These are phyloP conservation scores for Phytopythium aichiense DNA, from an alignment of 352 stramenopile species.

Conservation along the genomic window DNA sequence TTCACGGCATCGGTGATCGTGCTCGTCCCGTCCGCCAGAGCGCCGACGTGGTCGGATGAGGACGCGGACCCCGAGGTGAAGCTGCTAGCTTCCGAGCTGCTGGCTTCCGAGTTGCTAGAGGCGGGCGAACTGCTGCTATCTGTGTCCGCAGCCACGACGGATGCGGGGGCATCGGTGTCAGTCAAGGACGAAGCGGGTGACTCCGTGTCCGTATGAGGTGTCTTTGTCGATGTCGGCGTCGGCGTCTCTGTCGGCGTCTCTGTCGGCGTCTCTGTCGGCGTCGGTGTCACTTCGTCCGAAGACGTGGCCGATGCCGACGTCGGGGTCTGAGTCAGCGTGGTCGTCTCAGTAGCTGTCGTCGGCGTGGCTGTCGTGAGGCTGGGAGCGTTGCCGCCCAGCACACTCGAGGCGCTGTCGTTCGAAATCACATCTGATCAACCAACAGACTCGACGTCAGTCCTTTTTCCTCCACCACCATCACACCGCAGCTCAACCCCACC, in stretches of 20 bases:
- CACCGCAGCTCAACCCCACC: neutral
- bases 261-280: neutral
- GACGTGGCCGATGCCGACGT: neutral
- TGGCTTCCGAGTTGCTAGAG: neutral
- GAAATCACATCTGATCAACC: neutral
- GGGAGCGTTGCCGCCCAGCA: neutral
- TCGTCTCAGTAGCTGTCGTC: neutral
- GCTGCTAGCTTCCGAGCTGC: neutral
- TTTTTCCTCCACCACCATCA: too few species aligned
- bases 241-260: neutral
- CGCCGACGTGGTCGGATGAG: slow-evolving; percentile 4
- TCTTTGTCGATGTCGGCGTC: neutral
- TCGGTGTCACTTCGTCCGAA: neutral
- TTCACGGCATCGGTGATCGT: neutral
- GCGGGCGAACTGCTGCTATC: neutral
- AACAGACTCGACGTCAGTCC: too few species aligned
- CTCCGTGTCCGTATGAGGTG: neutral
- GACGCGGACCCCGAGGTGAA: slow-evolving; percentile 12
- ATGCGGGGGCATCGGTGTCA: neutral
- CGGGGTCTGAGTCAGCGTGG: neutral
- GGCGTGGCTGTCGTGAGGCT: neutral
- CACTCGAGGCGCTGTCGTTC: neutral
- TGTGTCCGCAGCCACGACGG: neutral
- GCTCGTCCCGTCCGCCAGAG: slow-evolving; percentile 13
- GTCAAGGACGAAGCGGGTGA: neutral